Evolutionary conservation across 2,329 filamentous ascomycete genomes (phyloP).

Genomic region (Acrocalymma vagum): DNA sequence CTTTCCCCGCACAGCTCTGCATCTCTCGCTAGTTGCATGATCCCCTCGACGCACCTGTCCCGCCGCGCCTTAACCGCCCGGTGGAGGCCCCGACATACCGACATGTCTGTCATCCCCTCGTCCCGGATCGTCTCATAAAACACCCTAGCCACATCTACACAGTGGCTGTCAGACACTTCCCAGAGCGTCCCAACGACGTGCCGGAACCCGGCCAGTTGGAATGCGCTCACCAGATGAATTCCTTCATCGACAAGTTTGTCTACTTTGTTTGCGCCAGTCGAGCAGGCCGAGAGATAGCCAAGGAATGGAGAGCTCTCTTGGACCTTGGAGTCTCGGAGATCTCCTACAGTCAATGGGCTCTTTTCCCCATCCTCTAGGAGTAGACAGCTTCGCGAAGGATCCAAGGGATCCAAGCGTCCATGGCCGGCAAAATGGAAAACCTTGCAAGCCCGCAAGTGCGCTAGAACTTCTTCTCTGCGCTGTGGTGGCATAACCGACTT

Average conservation of each 20-base stretch:
- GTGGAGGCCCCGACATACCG: conserved; percentile 15
- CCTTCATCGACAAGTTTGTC: conserved; percentile 44
- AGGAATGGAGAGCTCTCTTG: conserved; percentile 5
- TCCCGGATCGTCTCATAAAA: conserved; percentile 29
- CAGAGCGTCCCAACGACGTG: conserved; percentile 54
- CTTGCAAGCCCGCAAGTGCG: conserved; percentile 28
- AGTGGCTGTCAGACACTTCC: conserved; percentile 45
- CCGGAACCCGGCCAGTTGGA: conserved; percentile 36
- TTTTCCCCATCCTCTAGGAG: conserved; percentile 34
- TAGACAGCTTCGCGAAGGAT: conserved; percentile 43
- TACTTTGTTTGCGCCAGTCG: conserved; percentile 25
- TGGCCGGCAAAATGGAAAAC: conserved; percentile 57
- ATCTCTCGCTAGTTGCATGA: neutral
- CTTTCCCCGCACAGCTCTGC: conserved; percentile 1
- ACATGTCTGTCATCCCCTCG: conserved; percentile 9
- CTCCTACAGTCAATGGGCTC: conserved; percentile 27
- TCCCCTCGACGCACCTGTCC: neutral
- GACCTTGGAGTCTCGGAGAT: conserved; percentile 2
- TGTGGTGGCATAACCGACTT: conserved; percentile 6
- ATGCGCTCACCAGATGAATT: conserved; percentile 50
- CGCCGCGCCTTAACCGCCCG: conserved; percentile 6
- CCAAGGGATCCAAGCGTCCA: conserved; percentile 29
- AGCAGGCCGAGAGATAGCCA: conserved; percentile 19
- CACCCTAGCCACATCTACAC: conserved; percentile 38
- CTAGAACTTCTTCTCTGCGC: conserved; percentile 29